These are phyloP conservation scores for Phytophthora syringae DNA, from an alignment of 352 stramenopile genomes.

Conservation along the genomic window DNA sequence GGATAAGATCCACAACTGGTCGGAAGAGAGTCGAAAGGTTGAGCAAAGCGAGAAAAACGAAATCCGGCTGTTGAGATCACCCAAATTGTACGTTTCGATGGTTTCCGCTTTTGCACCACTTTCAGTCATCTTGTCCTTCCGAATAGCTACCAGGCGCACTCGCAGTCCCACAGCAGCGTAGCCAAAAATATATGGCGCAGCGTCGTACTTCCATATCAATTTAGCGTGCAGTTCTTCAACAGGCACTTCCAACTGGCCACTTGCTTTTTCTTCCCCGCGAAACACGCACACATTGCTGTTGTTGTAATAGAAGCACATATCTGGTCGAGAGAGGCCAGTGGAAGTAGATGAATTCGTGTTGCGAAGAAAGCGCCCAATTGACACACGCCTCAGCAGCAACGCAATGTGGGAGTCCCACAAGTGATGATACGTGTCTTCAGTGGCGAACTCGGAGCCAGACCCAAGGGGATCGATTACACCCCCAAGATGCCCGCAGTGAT, in stretches of 20 bases:
- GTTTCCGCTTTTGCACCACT: conserved; percentile 29
- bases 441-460: conserved; percentile 13
- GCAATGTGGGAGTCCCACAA: conserved; percentile 26
- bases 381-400: conserved; percentile 7
- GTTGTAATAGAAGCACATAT: conserved; percentile 23
- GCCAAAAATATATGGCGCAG: conserved; percentile 34
- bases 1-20: conserved; percentile 15
- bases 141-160: conserved; percentile 31
- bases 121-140: conserved; percentile 6
- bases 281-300: conserved; percentile 21
- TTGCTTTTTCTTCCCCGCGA: conserved; percentile 23
- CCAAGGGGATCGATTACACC: conserved; percentile 15
- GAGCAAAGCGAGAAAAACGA: conserved; percentile 36
- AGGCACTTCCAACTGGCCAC: conserved; percentile 13
- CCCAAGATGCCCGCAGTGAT: conserved; percentile 7
- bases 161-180: conserved; percentile 35
- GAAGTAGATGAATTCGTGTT: conserved; percentile 17
- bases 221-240: conserved; percentile 29
- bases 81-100: conserved; percentile 32
- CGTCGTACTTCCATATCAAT: conserved; percentile 31
- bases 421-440: conserved; percentile 18
- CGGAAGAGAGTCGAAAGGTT: conserved; percentile 38
- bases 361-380: conserved; percentile 11
- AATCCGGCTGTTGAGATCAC: conserved; percentile 15
- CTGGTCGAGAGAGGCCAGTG: conserved; percentile 9